phyloP scores from a whole-genome alignment of 805 yeast species.

The Metschnikowia cerradonensis region DNA sequence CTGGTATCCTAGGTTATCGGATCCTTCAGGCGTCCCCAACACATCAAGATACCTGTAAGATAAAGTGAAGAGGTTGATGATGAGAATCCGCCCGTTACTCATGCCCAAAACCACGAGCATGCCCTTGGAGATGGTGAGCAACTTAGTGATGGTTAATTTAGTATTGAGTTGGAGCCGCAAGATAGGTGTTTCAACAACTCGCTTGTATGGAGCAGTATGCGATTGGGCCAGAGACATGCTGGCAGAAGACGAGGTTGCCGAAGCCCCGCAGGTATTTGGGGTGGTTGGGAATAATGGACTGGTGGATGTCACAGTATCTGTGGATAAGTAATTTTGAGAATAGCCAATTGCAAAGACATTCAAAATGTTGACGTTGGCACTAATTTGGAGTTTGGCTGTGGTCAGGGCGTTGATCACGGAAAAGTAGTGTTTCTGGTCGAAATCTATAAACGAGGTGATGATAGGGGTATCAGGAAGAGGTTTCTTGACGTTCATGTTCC shows the following conservation, averaged over 20 bases:
- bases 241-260: slow-evolving; percentile 10
- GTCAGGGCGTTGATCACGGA: slow-evolving; percentile 26
- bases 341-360: slow-evolving; percentile 41
- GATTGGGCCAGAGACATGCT: slow-evolving; percentile 9
- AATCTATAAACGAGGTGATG: slow-evolving; percentile 26
- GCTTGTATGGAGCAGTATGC: slow-evolving; percentile 20
- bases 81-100: slow-evolving; percentile 61
- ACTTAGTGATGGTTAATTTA: slow-evolving; percentile 36
- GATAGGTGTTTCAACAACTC: slow-evolving; percentile 43
- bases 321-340: slow-evolving; percentile 20
- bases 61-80: slow-evolving; percentile 51
- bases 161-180: slow-evolving; percentile 39
- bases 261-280: slow-evolving; percentile 1
- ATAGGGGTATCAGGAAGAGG: slow-evolving; percentile 2
- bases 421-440: slow-evolving; percentile 28
- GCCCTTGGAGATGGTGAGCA: slow-evolving; percentile 30
- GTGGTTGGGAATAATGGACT: slow-evolving; percentile 20
- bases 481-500: slow-evolving; percentile 1
- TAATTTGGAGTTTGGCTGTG: slow-evolving; percentile 36
- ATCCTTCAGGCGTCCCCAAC: slow-evolving; percentile 33
- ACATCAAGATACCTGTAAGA: slow-evolving; percentile 41
- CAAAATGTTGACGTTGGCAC: slow-evolving; percentile 48
- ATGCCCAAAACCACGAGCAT: slow-evolving; percentile 59
- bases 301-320: slow-evolving; percentile 18
- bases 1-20: slow-evolving; percentile 11